Evolutionary conservation across 805 yeast genomes (phyloP).

Genomic region (Komagataella ulmi): DNA sequence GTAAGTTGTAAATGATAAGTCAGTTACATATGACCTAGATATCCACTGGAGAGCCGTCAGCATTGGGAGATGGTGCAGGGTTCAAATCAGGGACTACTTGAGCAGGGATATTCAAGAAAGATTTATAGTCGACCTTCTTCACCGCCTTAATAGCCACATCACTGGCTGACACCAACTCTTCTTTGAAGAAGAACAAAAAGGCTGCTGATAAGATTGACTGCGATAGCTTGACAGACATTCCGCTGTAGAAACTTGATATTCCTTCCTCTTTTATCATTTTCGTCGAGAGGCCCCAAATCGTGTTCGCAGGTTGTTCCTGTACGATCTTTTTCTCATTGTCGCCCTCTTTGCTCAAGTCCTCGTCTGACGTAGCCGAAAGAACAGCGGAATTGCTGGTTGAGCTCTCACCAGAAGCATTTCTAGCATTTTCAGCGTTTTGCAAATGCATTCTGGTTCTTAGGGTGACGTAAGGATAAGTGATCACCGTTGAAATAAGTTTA

Average conservation of each 20-base stretch:
- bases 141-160: conserved; percentile 32
- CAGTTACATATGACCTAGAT: not conserved
- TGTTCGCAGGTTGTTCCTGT: conserved; percentile 6
- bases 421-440: conserved; percentile 17
- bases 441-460: conserved; percentile 82
- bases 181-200: conserved; percentile 81
- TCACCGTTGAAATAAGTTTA: conserved; percentile 75
- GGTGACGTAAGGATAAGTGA: conserved; percentile 87
- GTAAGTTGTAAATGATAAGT: not conserved
- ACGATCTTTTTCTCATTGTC: conserved; percentile 10
- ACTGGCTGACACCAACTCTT: conserved; percentile 57
- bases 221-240: conserved; percentile 63
- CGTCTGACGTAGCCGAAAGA: conserved; percentile 2
- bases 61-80: not conserved
- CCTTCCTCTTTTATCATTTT: conserved; percentile 63
- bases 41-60: not conserved
- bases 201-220: conserved; percentile 87
- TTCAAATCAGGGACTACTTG: not conserved
- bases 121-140: conserved; percentile 8
- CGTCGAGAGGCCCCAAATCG: conserved; percentile 37
- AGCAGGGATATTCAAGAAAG: not conserved
- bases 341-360: conserved; percentile 6
- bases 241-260: conserved; percentile 63
- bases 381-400: conserved; percentile 1
- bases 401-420: not conserved